Evolutionary conservation across 352 stramenopile genomes (phyloP).

Genomic region (Peronosclerospora sorghi): DNA sequence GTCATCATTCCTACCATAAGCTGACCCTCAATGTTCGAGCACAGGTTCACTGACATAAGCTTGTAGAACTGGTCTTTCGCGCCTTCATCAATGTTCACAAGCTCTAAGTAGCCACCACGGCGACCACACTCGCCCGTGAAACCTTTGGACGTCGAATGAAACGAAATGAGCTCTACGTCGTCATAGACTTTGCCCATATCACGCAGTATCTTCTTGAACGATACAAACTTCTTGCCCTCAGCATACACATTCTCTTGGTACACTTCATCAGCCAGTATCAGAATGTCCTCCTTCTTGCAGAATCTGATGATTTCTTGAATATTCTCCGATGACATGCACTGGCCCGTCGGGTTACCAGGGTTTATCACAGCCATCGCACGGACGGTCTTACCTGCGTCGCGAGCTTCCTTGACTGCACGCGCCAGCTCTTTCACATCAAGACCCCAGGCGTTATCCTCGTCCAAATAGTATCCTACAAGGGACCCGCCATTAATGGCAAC

Average conservation of each 20-base stretch:
- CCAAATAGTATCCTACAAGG: slow-evolving; percentile 95
- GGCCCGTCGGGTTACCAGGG: slow-evolving; percentile 97
- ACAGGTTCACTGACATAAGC: slow-evolving; percentile 94
- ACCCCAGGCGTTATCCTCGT: slow-evolving; percentile 92
- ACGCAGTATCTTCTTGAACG: slow-evolving; percentile 90
- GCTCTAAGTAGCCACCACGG: slow-evolving; percentile 94
- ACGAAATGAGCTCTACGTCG: slow-evolving; percentile 95
- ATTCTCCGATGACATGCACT: slow-evolving; percentile 78
- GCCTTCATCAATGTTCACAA: slow-evolving; percentile 88
- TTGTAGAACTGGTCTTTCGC: slow-evolving; percentile 98
- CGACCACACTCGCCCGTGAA: slow-evolving; percentile 98
- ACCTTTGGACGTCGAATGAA: slow-evolving; percentile 98
- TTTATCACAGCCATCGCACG: slow-evolving; percentile 98
- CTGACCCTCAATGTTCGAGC: slow-evolving; percentile 95
- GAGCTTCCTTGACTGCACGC: slow-evolving; percentile 82
- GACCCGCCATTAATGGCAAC: slow-evolving; percentile 91
- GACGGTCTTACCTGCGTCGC: slow-evolving; percentile 84
- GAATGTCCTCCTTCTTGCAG: slow-evolving; percentile 88
- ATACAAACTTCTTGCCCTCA: slow-evolving; percentile 87
- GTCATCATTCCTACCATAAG: slow-evolving; percentile 98
- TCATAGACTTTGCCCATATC: slow-evolving; percentile 78
- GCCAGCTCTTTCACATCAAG: slow-evolving; percentile 85
- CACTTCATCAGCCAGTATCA: slow-evolving; percentile 97
- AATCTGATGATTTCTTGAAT: slow-evolving; percentile 94
- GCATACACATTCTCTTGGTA: slow-evolving; percentile 99